These are phyloP conservation scores for Yamadazyma dushanensis DNA, from an alignment of 1,139 yeast genomes.

Conservation along the genomic window DNA sequence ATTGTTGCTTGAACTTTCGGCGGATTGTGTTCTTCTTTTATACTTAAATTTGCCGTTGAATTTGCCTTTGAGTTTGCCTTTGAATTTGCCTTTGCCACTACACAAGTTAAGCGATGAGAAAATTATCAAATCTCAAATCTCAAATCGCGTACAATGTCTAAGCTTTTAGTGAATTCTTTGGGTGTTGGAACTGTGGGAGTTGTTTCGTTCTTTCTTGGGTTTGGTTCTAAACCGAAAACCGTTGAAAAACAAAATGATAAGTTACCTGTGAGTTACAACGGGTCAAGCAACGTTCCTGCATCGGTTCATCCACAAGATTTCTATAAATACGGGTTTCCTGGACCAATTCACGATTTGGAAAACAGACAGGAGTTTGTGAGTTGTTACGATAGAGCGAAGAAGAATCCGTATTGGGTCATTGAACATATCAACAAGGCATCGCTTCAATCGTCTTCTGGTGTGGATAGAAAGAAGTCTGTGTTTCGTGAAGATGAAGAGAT, in stretches of 20 bases:
- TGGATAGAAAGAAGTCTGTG: constrained; percentile 76
- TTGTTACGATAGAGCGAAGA: constrained; percentile 79
- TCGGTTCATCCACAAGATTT: constrained; percentile 68
- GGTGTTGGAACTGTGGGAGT: constrained; percentile 43
- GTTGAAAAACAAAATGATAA: constrained; percentile 13
- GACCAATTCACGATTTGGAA: constrained; percentile 85
- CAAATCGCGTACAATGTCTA: constrained; percentile 26
- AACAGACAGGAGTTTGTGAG: constrained; percentile 75
- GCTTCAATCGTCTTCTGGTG: constrained; percentile 46
- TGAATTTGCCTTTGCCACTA: not conserved
- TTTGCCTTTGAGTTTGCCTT: not conserved
- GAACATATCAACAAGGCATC: constrained; percentile 88
- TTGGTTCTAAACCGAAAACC: constrained; percentile 18
- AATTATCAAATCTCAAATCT: not conserved
- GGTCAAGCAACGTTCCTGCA: constrained; percentile 24
- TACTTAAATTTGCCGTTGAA: not conserved
- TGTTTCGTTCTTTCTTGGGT: constrained; percentile 47
- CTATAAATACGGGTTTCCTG: constrained; percentile 91
- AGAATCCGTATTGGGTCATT: constrained; percentile 87
- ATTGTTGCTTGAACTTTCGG: not conserved
- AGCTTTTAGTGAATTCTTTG: constrained; percentile 27
- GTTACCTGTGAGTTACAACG: constrained; percentile 18
- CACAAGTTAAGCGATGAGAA: not conserved
- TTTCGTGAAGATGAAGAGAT: constrained; percentile 87
- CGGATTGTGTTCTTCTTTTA: not conserved